A percentile compares a stretch with the other conserved stretches of the same genome.
These are phyloP conservation scores for Camellia oleifera DNA, from an alignment of 179 eudicot species.

Conservation along the genomic window DNA sequence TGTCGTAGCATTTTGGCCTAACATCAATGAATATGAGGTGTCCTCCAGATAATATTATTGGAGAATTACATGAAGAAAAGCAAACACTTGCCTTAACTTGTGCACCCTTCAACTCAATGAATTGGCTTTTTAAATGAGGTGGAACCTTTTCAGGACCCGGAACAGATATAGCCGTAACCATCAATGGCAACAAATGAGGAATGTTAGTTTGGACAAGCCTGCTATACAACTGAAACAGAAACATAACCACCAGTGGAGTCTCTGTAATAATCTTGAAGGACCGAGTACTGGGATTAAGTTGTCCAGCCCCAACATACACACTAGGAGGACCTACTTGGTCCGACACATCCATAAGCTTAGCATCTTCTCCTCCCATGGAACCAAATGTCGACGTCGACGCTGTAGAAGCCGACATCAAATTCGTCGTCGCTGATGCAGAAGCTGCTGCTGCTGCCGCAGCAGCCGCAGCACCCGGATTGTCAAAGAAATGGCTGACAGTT, in stretches of 20 bases:
- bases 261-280: slow-evolving; percentile 95
- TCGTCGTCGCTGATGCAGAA: slow-evolving; percentile 25
- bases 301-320: slow-evolving; percentile 63
- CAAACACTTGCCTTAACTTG: slow-evolving; percentile 72
- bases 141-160: slow-evolving; percentile 97
- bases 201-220: slow-evolving; percentile 96
- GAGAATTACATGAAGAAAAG: not conserved
- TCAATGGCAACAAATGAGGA: slow-evolving; percentile 87
- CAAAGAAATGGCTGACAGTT: slow-evolving; percentile 85
- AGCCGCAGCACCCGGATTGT: slow-evolving; percentile 61
- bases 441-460: slow-evolving; percentile 38
- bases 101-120: slow-evolving; percentile 89
- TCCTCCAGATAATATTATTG: not conserved
- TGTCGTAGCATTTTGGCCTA: no score
- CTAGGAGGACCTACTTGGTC: slow-evolving; percentile 58
- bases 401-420: slow-evolving; percentile 30
- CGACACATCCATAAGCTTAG: slow-evolving; percentile 73
- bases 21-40: not conserved
- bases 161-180: slow-evolving; percentile 94
- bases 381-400: slow-evolving; percentile 25
- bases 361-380: slow-evolving; percentile 60
- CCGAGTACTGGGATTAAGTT: slow-evolving; percentile 88
- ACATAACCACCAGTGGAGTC: slow-evolving; percentile 98
- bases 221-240: slow-evolving; percentile 86
- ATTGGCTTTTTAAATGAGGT: slow-evolving; percentile 78